Evolutionary conservation across 352 stramenopile genomes (phyloP), one percentile per base, ranked within the genome.

Genomic region (Globisporangium takayamanum): DNA sequence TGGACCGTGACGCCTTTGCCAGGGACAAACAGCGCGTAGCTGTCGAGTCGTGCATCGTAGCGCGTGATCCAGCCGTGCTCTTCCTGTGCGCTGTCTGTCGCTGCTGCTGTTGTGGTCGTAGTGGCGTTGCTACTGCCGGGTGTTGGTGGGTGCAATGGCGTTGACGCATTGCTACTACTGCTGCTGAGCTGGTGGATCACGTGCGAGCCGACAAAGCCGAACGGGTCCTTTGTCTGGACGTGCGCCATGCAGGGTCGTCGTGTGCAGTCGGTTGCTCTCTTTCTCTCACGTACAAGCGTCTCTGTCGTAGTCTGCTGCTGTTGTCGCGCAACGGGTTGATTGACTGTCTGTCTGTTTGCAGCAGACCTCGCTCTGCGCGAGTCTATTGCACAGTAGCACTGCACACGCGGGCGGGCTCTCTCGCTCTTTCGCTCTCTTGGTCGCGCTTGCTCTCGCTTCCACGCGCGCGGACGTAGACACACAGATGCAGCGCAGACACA

Each of bases 61-160:
- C 77, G 72, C 50, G 81, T 92, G 63, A 92, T 68, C 81, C 81
- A 89, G 16, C 76, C 76, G 62, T 84, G 77, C 53, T 78, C 72
- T 20, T 73, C 60, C 8, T 47, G 10, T 60, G 69, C 42, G 18
- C 37, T 46, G 7, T 57, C 39, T 16, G 1, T 25, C 14, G 42
- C 36, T 26, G 0, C 30, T 30, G 1, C 36, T 53, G 26, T 33
- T 3, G 28, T 33, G 5, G 28, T 2, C 28, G 5, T 33, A 5
- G 28, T 54, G 33, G 5, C 50, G 47, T 26, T 44, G 46, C 33
- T 44, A 45, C 26, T 46, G 44, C 33, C 45, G 57, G 12, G 18
- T 42, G 61, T 14, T 36, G 50, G 36, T 59, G 55, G 20, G 16
- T 52, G 28, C 46, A 28, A 39, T 39, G 33, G 7, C 33, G 33